Base-by-base conservation (phyloP, 2,329 filamentous ascomycete species). In the Aspergillus tanneri region DNA sequence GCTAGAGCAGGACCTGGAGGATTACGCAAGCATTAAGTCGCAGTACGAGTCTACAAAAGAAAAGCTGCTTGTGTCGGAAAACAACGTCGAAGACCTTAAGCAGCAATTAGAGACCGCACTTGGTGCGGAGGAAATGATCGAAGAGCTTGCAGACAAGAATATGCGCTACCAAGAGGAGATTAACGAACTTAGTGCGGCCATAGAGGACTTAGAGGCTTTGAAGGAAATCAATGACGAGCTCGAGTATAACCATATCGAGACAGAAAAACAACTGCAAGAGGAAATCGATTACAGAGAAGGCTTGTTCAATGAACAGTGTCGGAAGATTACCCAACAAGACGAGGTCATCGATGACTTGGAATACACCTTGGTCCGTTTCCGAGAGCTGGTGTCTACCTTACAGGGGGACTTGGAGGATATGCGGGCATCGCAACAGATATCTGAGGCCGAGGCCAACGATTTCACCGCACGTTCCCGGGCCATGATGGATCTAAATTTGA, bases 401-500 rank as follows among this genome's bases (percentile, higher is more conserved):
- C 90, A 96, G 69, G 84, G 78, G 57, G 90, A 96, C 65, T 75
- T 97, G 56, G 88, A 95, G 60, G 91, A 97, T 62, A 92, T 96
- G 80, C 84, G 89, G 50, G 88, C 91, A 10, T 95, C 90, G 3
- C 89, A 95, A 61, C 89, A 91, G 36, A 87, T 97, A 58, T 95
- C 90, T 1, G 93, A 97, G 68, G 86, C 86, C 12, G 91, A 97
- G 67, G 90, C 92, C 1, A 90, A 91, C 66, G 90, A 97, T 67
- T 82, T 97, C 46, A 91, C 86, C 56, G 88, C 83, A 60, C 87
- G 90, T 53, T 95, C 92, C 36, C 84, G 90, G 54, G 90, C 92
- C 45, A 95, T 99, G 86, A 88, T 96, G 82, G 92, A 99, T 63
- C 80, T 99, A 37, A 97, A 97, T 69, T 82, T 92, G 80, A 95